Evolutionary conservation across 2,329 filamentous ascomycete species (phyloP).

Genomic region (Thelonectria discophora): DNA sequence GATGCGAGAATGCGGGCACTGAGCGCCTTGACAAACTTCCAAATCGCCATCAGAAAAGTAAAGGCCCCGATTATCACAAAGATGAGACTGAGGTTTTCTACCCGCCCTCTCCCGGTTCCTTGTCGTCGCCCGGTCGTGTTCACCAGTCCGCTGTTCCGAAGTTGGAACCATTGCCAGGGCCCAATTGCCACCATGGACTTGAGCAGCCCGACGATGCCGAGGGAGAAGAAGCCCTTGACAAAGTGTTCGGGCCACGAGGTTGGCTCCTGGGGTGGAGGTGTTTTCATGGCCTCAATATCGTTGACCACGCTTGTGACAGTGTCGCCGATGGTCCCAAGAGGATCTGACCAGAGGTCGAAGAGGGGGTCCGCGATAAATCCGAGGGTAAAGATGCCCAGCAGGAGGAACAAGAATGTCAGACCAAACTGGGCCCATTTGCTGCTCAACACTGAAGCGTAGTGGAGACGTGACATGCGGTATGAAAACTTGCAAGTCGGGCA

Average conservation of each 20-base stretch:
- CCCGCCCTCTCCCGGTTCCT: constrained; percentile 77
- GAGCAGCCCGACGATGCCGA: constrained; percentile 85
- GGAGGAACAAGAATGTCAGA: constrained; percentile 77
- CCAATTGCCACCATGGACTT: constrained; percentile 80
- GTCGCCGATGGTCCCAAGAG: constrained; percentile 68
- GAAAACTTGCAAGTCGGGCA: constrained; percentile 89
- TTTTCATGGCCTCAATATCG: constrained; percentile 49
- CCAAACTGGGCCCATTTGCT: constrained; percentile 72
- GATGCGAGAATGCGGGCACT: constrained; percentile 77
- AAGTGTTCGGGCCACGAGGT: constrained; percentile 84
- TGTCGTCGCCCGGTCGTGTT: constrained; percentile 61
- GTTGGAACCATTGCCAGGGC: constrained; percentile 80
- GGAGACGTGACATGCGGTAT: constrained; percentile 81
- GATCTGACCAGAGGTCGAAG: constrained; percentile 87
- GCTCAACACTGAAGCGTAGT: constrained; percentile 75
- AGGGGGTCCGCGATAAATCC: constrained; percentile 95
- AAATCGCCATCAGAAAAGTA: constrained; percentile 85
- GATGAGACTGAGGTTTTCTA: constrained; percentile 81
- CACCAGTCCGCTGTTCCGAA: constrained; percentile 69
- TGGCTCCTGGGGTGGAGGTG: constrained; percentile 57
- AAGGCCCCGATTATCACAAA: constrained; percentile 82
- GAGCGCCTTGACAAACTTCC: constrained; percentile 80
- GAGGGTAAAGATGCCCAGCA: constrained; percentile 78
- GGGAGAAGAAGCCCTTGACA: constrained; percentile 85
- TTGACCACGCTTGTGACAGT: constrained; percentile 57